Evolutionary conservation across 78 protist species (phyloP), one percentile per base, ranked within the genome.

Genomic region (Bodo saltans): DNA sequence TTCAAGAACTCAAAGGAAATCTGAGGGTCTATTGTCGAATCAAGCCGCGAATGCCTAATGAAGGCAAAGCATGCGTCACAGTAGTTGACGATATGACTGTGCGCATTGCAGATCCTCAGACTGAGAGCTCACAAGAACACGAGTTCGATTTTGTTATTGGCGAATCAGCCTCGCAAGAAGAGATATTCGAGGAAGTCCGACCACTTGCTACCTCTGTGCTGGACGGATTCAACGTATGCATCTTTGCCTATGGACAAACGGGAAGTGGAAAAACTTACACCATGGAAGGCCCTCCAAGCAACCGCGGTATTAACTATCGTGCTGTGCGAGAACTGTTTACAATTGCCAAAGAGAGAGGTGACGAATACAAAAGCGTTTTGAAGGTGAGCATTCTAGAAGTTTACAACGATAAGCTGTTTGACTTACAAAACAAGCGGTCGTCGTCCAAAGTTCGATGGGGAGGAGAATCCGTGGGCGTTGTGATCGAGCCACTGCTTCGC

Each of bases 231-330:
- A 88, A 92, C 75, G 89, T 91, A 17, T 94, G 97, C 86, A 87
- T 94, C 70, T 94, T 94, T 74, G 92, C 94, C 17, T 94, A 92
- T 83, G 97, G 97, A 35, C 89, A 87, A 41, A 90, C 92, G 32
- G 94, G 96, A 29, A 87, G 94, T 0, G 97, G 97, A 12, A 94
- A 94, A 80, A 92, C 95, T 21, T 85, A 85, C 87, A 92, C 93
- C 25, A 92, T 94, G 94, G 88, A 85, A 30, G 97, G 95, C 12
- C 53, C 83, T 12, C 33, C 42, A 30, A 72, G 11, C 76, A 26
- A 53, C 12, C 68, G 79, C n/a, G 94, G 94, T 42, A 84, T 92
- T 86, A 92, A 84, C 21, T 90, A 86, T 38, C 71, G 94, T 33
- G 78, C 94, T 1, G 88, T 92, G 0, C 80, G 78, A 30, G 71